Evolutionary conservation across 495 filamentous ascomycete genomes (phyloP), one percentile per base, ranked within the genome.

Genomic region (Hypomontagnella monticulosa): DNA sequence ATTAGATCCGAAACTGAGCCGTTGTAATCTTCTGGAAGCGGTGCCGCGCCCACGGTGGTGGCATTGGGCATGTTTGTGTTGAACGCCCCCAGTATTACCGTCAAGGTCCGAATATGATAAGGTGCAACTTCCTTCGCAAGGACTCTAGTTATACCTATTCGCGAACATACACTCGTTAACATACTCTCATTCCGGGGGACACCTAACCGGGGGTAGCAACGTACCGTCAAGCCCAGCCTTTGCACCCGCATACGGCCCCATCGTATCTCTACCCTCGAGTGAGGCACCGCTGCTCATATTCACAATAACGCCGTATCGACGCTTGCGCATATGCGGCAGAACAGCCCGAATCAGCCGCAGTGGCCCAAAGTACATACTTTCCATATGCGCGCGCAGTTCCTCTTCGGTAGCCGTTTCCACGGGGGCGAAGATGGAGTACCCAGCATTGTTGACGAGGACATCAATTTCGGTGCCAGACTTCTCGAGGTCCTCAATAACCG

Each of bases 391-490:
- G 3, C 78, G 77, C 36, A 78, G 44, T 57, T 85, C 81, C 8
- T 76, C 63, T 11, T 76, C 74, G 4, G 71, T 67, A 6, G 69
- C 71, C 16, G 47, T 53, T 61, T 82, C 77, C 5, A 78, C 73
- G 3, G 72, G 69, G 1, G 72, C 71, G 10, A 75, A 74, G 20
- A 78, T 77, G 3, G 78, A 76, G 38, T 76, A 81, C 1, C 85
- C 86, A 1, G 86, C 84, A 55, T 88, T 89, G 63, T 87, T 87
- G 15, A 88, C 80, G 14, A 89, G 69, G 0, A 88, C 78, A 50
- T 89, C 85, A 36, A 88, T 76, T 4, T 75, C 66, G 0, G 68
- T 63, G 9, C 75, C 74, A 3, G 59, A 43, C 18, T 23, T 54
- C 34, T 63, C 63, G 12, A 72, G 63, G 12, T 47, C 52, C 4